Evolutionary conservation across 306 rosid genomes (phyloP).

Genomic region (Vigna radiata): DNA sequence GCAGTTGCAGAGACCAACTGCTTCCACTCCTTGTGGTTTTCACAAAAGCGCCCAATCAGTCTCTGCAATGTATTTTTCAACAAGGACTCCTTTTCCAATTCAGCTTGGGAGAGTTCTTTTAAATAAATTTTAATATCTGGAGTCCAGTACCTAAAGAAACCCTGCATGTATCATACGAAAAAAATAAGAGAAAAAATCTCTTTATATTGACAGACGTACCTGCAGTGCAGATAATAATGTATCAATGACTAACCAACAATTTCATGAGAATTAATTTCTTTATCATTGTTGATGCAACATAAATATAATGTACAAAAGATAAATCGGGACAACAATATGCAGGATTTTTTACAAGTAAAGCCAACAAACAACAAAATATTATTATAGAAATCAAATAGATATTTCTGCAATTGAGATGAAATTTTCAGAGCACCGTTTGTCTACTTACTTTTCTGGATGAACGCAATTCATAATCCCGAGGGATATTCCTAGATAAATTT

Average conservation of each 20-base stretch:
- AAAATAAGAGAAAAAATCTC: conserved; percentile 36
- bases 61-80: conserved; percentile 85
- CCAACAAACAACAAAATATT: conserved; percentile 9
- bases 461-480: conserved; percentile 75
- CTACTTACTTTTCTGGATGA: conserved; percentile 80
- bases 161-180: conserved; percentile 64
- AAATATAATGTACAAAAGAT: neutral
- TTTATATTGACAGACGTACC: conserved; percentile 17
- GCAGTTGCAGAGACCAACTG: conserved; percentile 83
- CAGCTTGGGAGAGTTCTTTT: conserved; percentile 76
- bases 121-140: conserved; percentile 70
- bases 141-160: conserved; percentile 91
- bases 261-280: conserved; percentile 7
- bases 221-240: neutral
- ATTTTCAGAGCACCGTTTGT: conserved; percentile 9
- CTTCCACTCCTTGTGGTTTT: conserved; percentile 83
- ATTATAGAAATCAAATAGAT: conserved; percentile 29
- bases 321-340: conserved; percentile 24
- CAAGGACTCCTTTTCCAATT: conserved; percentile 73
- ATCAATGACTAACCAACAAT: conserved; percentile 16
- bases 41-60: conserved; percentile 73
- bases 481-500: conserved; percentile 58
- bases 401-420: conserved; percentile 33
- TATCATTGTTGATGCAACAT: conserved; percentile 7
- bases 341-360: conserved; percentile 20